Percentiles rank a stretch among this genome's conserved stretches.
Evolutionary conservation across 1,284 basidiomycete species (phyloP).

Genomic region (Pyrrhoderma lamaoense): DNA sequence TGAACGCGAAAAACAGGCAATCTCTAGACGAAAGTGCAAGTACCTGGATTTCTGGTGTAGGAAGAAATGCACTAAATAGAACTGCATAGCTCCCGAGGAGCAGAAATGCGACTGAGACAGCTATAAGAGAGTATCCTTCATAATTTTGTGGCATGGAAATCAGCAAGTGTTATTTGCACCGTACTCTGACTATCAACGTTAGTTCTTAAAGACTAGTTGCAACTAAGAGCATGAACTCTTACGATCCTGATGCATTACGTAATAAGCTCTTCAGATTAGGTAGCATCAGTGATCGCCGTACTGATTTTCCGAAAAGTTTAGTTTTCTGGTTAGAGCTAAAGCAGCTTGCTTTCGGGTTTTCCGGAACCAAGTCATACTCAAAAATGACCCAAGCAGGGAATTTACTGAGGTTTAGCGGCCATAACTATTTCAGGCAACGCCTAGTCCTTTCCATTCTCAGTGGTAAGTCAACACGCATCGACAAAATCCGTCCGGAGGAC

Average conservation of each 20-base stretch:
- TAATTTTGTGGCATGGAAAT: too few relatives aligned
- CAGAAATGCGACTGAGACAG: slow-evolving; percentile 45
- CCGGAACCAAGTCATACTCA: too few relatives aligned
- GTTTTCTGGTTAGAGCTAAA: too few relatives aligned
- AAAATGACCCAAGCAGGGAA: slow-evolving; percentile 8
- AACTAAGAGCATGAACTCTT: too few relatives aligned
- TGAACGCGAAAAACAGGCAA: slow-evolving; percentile 8
- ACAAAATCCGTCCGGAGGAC: slow-evolving; percentile 86
- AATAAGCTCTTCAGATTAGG: too few relatives aligned
- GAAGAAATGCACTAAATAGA: slow-evolving; percentile 57
- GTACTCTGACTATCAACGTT: too few relatives aligned
- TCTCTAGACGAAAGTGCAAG: slow-evolving; percentile 23
- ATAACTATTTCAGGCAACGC: slow-evolving; percentile 79
- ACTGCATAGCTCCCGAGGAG: slow-evolving; percentile 53
- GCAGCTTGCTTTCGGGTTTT: too few relatives aligned
- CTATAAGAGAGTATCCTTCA: slow-evolving; percentile 28
- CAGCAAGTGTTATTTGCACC: too few relatives aligned
- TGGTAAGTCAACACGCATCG: slow-evolving; percentile 80
- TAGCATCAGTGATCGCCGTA: too few relatives aligned
- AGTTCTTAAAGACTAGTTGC: too few relatives aligned
- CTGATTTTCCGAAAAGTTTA: too few relatives aligned
- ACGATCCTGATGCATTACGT: too few relatives aligned
- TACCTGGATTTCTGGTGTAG: slow-evolving; percentile 44
- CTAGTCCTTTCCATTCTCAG: slow-evolving; percentile 85
- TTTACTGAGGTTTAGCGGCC: slow-evolving; percentile 52